Conservation (phyloP, 306 rosid genomes). For the Ormosia emarginata region DNA sequence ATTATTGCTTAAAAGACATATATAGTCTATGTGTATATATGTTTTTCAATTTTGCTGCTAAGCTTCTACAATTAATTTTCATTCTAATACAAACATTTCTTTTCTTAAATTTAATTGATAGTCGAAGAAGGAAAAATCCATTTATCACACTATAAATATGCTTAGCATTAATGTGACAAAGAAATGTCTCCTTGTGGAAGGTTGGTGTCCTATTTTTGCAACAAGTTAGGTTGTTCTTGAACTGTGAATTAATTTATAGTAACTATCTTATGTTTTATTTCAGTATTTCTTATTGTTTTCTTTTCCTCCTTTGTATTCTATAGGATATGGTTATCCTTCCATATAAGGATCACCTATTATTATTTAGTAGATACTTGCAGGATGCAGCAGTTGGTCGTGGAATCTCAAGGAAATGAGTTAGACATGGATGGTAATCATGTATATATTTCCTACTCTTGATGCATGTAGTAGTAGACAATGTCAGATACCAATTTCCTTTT, state of each 20-base stretch:
- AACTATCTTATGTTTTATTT: too few species aligned
- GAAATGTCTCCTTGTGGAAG: slow-evolving; percentile 88
- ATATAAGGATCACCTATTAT: too few species aligned
- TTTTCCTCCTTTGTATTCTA: too few species aligned
- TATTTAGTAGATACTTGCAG: too few species aligned
- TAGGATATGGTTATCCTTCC: too few species aligned
- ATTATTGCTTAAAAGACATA: slow-evolving; percentile 5
- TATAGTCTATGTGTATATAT: neutral
- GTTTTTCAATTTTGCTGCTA: slow-evolving; percentile 12
- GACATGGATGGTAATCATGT: too few species aligned
- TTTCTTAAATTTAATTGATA: slow-evolving; percentile 26
- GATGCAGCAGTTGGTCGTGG: too few species aligned
- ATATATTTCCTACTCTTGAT: too few species aligned
- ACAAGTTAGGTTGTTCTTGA: slow-evolving; percentile 58
- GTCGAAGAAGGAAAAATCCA: slow-evolving; percentile 76
- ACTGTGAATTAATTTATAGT: neutral
- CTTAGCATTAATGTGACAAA: slow-evolving; percentile 82
- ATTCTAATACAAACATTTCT: slow-evolving; percentile 15
- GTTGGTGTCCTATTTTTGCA: slow-evolving; percentile 87
- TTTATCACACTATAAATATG: slow-evolving; percentile 81
- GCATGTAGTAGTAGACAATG: too few species aligned
- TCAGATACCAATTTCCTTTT: too few species aligned
- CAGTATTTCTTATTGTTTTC: too few species aligned
- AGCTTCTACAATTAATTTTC: slow-evolving; percentile 21
- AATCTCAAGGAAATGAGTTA: too few species aligned